Base-by-base conservation (phyloP, 2,329 filamentous ascomycete species). In the Trichophyton rubrum region DNA sequence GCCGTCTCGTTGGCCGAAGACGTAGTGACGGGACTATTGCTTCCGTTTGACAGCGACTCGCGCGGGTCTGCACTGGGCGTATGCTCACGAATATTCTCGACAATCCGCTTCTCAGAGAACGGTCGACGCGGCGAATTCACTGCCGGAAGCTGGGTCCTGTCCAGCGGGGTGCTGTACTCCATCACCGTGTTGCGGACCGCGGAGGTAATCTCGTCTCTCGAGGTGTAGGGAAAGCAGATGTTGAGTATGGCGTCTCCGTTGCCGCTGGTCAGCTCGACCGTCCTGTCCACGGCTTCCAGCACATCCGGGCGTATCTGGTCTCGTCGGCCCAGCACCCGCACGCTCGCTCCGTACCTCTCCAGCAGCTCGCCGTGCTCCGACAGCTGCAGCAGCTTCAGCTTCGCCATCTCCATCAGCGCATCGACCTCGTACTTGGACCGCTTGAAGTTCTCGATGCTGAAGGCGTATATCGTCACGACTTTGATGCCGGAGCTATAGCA, bases 381-480 rank as follows among this genome's bases (percentile, higher is more conserved):
- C 67, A 99, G 79, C 73, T 99, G 93, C 62, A 88, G 85, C 27
- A 99, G 80, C 77, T 97, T 97, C 68, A 93, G 85, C 78, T 96
- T 96, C 63, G 92, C 92, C 80, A 99, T 90, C 71, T 95, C 88
- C 93, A 99, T 99, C 64, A 99, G 78, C 33, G 90, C 91, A 70
- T 96, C 90, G 7, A 99, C 93, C 73, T 99, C 93, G 74, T 95
- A 93, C 74, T 93, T 91, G 22, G 90, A 92, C 4, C 93, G 85
- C 73, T 97, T 96, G 79, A 96, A 99, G 77, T 99, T 99, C 75
- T 99, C 93, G 69, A 99, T 96, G 71, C 90, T 96, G 76, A 99
- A 99, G 15, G 93, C 93, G 73, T 97, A 99, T 64, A 99, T 90
- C 3, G 93, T 97, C 43, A 99, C 92, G 7, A 95, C 90, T 73